Evolutionary conservation across 2,329 filamentous ascomycete species (phyloP).

Genomic region (Hansfordia pulvinata): DNA sequence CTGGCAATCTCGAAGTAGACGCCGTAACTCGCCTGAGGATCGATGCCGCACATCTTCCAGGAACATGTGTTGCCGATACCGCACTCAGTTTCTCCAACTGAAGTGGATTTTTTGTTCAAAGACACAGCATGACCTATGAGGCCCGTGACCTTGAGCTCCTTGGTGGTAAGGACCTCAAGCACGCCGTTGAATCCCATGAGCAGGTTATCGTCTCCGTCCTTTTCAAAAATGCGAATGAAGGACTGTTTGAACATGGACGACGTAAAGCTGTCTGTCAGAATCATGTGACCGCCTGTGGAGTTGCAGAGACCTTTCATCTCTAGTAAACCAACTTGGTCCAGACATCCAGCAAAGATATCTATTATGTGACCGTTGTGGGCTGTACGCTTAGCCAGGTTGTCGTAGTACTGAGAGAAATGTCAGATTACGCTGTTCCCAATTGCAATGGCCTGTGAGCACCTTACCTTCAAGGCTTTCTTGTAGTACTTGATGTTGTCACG

Average conservation of each 20-base stretch:
- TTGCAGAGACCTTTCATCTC: slow-evolving; percentile 98
- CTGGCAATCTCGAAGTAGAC: slow-evolving; percentile 97
- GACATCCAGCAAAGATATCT: slow-evolving; percentile 92
- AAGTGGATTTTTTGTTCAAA: slow-evolving; percentile 94
- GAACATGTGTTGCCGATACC: slow-evolving; percentile 97
- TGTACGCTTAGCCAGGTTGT: slow-evolving; percentile 81
- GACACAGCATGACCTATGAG: slow-evolving; percentile 94
- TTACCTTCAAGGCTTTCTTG: slow-evolving; percentile 92
- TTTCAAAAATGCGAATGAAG: slow-evolving; percentile 93
- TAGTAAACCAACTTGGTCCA: slow-evolving; percentile 91
- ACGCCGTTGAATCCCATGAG: slow-evolving; percentile 98
- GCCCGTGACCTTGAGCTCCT: slow-evolving; percentile 95
- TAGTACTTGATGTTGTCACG: slow-evolving; percentile 99
- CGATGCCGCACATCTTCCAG: slow-evolving; percentile 99
- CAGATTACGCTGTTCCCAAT: slow-evolving; percentile 7
- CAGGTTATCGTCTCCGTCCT: slow-evolving; percentile 87
- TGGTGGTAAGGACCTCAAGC: slow-evolving; percentile 89
- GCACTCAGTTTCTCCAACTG: slow-evolving; percentile 94
- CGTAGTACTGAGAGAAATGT: slow-evolving; percentile 59
- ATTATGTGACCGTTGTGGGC: slow-evolving; percentile 96
- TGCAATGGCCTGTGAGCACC: slow-evolving; percentile 6
- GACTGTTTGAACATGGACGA: slow-evolving; percentile 99
- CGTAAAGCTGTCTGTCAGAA: slow-evolving; percentile 94
- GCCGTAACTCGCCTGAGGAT: slow-evolving; percentile 85
- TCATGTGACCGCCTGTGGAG: slow-evolving; percentile 95